These are phyloP conservation scores for Rhodotorula sp. DNA, from an alignment of 1,284 basidiomycete genomes.

Conservation along the genomic window DNA sequence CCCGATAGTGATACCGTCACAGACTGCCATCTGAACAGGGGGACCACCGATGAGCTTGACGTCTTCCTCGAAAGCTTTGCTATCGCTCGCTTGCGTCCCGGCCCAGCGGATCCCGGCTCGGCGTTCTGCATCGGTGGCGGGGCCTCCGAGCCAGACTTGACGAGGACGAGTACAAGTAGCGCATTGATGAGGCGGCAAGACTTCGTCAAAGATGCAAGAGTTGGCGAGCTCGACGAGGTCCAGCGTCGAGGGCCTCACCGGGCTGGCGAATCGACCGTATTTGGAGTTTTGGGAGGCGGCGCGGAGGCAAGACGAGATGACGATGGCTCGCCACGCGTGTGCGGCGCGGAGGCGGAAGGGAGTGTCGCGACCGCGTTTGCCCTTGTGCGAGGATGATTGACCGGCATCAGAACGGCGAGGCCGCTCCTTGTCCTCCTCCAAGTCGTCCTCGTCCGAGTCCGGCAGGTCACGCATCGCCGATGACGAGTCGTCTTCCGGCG, in stretches of 20 bases:
- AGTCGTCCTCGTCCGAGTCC: background rate
- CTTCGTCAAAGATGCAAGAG: slow-evolving; percentile 3
- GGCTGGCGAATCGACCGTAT: background rate
- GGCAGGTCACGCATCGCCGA: background rate
- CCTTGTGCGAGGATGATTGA: background rate
- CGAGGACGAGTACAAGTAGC: slow-evolving; percentile 3
- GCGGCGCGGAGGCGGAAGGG: background rate
- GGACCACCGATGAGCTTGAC: background rate
- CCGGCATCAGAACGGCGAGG: background rate
- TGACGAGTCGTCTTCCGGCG: background rate
- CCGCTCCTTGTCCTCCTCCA: background rate
- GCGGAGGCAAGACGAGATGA: slow-evolving; percentile 9
- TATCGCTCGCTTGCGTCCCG: background rate
- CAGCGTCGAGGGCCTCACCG: slow-evolving; percentile 1
- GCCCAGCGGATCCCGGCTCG: slow-evolving; percentile 11
- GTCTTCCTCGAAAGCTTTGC: slow-evolving; percentile 4
- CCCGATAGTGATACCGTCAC: slow-evolving; percentile 29
- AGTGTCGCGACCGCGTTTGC: background rate
- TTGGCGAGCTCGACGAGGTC: slow-evolving; percentile 24
- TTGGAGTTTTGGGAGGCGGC: background rate
- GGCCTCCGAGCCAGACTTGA: background rate
- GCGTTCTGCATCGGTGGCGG: slow-evolving; percentile 7
- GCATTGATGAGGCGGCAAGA: slow-evolving; percentile 12
- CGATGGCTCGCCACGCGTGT: slow-evolving; percentile 23
- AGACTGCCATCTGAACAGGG: slow-evolving; percentile 23